Percentiles rank a stretch among this genome's conserved stretches.
Conservation (phyloP, 345 rosid species). For the Passiflora organensis region DNA sequence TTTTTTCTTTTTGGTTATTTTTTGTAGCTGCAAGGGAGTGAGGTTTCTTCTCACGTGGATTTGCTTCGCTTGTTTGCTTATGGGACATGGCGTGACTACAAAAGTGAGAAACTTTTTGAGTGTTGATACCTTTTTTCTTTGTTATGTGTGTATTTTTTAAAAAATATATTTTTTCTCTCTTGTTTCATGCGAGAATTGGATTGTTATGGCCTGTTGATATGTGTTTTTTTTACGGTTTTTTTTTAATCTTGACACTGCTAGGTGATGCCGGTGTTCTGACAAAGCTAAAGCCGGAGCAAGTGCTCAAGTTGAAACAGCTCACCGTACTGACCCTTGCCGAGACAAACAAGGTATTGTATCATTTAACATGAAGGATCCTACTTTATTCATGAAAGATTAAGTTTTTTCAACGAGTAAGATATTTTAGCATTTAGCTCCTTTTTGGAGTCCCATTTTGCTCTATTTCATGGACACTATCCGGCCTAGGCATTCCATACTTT, state of each 20-base stretch:
- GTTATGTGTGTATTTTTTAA: not conserved
- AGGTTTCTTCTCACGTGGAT: slow-evolving; percentile 4
- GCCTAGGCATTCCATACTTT: no score
- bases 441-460: not conserved
- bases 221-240: not conserved
- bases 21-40: slow-evolving; percentile 15
- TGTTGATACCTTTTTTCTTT: not conserved
- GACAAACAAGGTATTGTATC: slow-evolving; percentile 9
- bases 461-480: not conserved
- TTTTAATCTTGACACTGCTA: not conserved
- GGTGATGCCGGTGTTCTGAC: slow-evolving; percentile 3
- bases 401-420: not conserved
- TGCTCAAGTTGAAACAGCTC: slow-evolving; percentile 22
- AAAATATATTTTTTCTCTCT: not conserved
- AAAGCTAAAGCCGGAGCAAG: slow-evolving; percentile 8
- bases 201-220: not conserved
- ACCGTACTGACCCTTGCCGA: slow-evolving; percentile 18
- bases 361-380: no score
- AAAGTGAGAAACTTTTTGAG: not conserved
- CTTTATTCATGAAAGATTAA: no score
- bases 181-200: not conserved
- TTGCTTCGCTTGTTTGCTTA: slow-evolving; percentile 19
- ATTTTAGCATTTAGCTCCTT: no score
- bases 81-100: slow-evolving; percentile 19
- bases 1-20: no score